Evolutionary conservation across 2,329 filamentous ascomycete genomes (phyloP).

Genomic region (Dothiorella sarmentorum): DNA sequence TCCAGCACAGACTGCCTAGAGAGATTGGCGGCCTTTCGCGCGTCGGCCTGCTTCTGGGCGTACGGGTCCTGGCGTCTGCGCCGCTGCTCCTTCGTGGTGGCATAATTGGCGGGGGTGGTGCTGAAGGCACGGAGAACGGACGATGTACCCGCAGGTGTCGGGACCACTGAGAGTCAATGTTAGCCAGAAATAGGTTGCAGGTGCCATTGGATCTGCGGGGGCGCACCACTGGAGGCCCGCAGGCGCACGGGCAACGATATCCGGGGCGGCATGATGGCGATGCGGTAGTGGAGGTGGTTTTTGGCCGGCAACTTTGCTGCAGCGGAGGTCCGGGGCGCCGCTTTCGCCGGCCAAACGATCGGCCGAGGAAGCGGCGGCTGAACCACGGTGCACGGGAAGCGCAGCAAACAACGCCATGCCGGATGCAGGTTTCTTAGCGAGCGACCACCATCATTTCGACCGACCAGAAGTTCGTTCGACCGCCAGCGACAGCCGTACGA

Average conservation of each 20-base stretch:
- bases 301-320: conserved; percentile 8
- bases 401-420: conserved; percentile 2
- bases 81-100: conserved; percentile 46
- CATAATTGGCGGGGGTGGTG: conserved; percentile 60
- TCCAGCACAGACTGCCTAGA: conserved; percentile 69
- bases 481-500: conserved; percentile 25
- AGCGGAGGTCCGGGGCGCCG: background rate
- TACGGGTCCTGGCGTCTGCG: conserved; percentile 73
- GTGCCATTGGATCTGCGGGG: background rate
- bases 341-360: conserved; percentile 10
- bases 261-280: conserved; percentile 45
- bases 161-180: conserved; percentile 5
- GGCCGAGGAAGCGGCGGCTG: conserved; percentile 1
- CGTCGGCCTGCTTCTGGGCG: conserved; percentile 72
- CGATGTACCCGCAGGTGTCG: conserved; percentile 31
- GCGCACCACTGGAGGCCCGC: conserved; percentile 38
- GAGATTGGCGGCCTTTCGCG: conserved; percentile 79
- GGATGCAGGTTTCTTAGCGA: conserved; percentile 23
- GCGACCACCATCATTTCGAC: conserved; percentile 20
- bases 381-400: background rate
- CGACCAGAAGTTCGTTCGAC: conserved; percentile 18
- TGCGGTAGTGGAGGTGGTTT: background rate
- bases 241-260: conserved; percentile 45
- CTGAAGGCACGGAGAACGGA: conserved; percentile 57
- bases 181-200: background rate